phyloP scores from a whole-genome alignment of 371 early-diverging fungal species.

The Saksenaea oblongispora region DNA sequence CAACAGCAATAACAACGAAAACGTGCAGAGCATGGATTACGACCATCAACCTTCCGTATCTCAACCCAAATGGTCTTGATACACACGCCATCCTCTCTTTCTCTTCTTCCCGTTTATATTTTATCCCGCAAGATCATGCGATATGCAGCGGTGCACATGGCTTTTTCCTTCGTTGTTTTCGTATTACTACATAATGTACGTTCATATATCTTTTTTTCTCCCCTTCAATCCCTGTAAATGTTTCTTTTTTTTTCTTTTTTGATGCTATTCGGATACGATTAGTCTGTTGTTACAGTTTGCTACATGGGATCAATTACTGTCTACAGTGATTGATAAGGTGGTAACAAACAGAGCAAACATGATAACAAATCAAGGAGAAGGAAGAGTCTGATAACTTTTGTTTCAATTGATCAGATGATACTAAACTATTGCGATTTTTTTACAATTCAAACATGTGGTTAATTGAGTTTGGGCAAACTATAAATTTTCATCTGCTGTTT shows the following conservation, averaged over 20 bases:
- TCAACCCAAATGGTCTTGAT: not conserved
- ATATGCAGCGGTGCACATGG: not conserved
- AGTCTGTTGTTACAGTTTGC: not conserved
- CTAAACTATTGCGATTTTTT: not conserved
- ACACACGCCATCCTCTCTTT: not conserved
- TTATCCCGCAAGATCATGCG: not conserved
- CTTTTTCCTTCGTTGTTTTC: not conserved
- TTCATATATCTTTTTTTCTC: not conserved
- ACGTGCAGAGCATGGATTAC: constrained; percentile 2
- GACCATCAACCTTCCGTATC: not conserved
- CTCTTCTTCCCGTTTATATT: not conserved
- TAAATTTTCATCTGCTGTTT: no score
- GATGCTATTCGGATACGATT: not conserved
- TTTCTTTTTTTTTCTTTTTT: not conserved
- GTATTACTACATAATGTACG: constrained; percentile 1
- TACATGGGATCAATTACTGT: not conserved
- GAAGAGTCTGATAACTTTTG: not conserved
- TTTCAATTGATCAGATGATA: not conserved
- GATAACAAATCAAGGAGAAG: not conserved
- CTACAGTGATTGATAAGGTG: not conserved
- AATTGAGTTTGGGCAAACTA: no score
- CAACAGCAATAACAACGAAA: not conserved
- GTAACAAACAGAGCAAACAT: not conserved
- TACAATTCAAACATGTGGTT: no score
- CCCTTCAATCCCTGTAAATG: not conserved